Percentiles rank a stretch among this genome's conserved stretches.
These are phyloP conservation scores for Diplocarpon mali DNA, from an alignment of 2,329 filamentous ascomycete species.

Conservation along the genomic window DNA sequence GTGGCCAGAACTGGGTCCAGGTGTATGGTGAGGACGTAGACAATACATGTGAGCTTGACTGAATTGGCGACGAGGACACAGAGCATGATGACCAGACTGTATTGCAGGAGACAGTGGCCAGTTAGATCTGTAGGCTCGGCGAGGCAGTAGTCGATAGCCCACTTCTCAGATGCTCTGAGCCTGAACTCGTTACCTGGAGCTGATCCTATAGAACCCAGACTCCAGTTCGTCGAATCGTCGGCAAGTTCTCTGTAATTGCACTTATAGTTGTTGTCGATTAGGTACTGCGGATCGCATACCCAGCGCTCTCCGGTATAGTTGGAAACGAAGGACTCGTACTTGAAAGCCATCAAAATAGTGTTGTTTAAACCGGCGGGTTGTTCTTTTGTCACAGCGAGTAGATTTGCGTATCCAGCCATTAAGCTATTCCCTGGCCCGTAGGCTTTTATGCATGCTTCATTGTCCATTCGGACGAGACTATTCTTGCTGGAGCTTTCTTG, in stretches of 20 bases:
- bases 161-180: conserved; percentile 6
- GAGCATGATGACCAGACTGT: conserved; percentile 16
- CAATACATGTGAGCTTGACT: conserved; percentile 12
- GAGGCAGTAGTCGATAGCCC: conserved; percentile 18
- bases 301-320: conserved; percentile 17
- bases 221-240: conserved; percentile 12
- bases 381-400: conserved; percentile 16
- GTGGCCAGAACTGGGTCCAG: conserved; percentile 23
- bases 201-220: conserved; percentile 5
- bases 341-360: conserved; percentile 14
- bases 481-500: conserved; percentile 3
- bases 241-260: conserved; percentile 14
- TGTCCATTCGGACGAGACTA: conserved; percentile 10
- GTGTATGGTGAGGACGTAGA: conserved; percentile 6
- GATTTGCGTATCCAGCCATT: conserved; percentile 9
- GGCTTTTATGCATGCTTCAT: conserved; percentile 14
- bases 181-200: background rate
- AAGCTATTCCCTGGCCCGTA: conserved; percentile 12
- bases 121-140: conserved; percentile 6
- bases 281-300: conserved; percentile 15
- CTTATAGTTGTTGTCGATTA: conserved; percentile 11
- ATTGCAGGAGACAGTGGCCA: conserved; percentile 15
- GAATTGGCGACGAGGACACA: conserved; percentile 10
- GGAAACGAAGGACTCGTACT: conserved; percentile 12
- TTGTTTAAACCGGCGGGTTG: conserved; percentile 7